Percentiles rank a stretch among this genome's conserved stretches.
These are phyloP conservation scores for Solanum ossicruentum DNA, from an alignment of 257 asterid genomes.

Conservation along the genomic window DNA sequence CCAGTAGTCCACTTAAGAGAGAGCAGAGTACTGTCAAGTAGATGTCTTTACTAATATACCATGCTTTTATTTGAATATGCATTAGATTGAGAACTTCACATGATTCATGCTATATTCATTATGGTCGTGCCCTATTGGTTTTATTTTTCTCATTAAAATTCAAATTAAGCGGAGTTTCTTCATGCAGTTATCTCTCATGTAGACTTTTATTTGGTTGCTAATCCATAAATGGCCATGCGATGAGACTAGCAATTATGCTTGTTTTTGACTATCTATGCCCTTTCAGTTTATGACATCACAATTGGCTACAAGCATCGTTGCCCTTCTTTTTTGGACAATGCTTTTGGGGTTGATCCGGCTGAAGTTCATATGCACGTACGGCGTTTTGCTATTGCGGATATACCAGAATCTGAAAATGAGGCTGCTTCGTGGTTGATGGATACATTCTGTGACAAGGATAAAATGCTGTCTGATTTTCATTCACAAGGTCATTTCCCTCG, in stretches of 20 bases:
- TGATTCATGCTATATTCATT: neutral
- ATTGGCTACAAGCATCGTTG: slow-evolving; percentile 61
- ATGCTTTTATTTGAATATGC: neutral
- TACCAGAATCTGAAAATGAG: slow-evolving; percentile 49
- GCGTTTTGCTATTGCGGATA: slow-evolving; percentile 33
- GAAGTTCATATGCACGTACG: slow-evolving; percentile 77
- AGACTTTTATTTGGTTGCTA: neutral
- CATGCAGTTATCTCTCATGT: neutral
- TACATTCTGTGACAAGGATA: slow-evolving; percentile 58
- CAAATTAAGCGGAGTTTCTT: neutral
- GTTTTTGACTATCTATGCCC: neutral
- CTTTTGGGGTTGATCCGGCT: slow-evolving; percentile 71
- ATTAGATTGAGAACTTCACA: neutral
- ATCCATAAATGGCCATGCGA: neutral
- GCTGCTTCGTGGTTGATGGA: slow-evolving; percentile 57
- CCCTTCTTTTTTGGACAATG: slow-evolving; percentile 81
- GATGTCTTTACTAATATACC: neutral
- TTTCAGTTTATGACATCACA: slow-evolving; percentile 76
- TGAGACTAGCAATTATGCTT: neutral
- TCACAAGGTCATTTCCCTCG: slow-evolving; percentile 49
- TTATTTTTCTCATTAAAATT: neutral
- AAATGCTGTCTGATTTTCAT: slow-evolving; percentile 47
- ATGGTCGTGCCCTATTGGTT: neutral
- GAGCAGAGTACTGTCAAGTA: neutral
- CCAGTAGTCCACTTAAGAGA: neutral